Evolutionary conservation across 1,284 basidiomycete species (phyloP).

Genomic region (Phaffia rhodozyma): DNA sequence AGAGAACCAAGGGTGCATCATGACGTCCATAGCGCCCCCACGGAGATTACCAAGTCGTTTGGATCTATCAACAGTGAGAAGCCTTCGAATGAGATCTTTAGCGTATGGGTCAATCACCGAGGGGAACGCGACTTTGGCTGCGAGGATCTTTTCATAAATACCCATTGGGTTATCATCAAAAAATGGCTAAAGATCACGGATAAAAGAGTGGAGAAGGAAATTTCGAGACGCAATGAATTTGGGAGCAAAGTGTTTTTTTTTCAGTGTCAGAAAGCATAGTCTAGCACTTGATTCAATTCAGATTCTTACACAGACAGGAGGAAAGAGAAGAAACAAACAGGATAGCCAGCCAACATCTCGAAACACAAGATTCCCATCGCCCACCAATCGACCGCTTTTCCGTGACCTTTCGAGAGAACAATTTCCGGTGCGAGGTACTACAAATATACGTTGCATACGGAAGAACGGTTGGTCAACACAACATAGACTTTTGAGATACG

Average conservation of each 20-base stretch:
- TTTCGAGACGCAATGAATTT: background rate
- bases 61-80: conserved; percentile 38
- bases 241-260: conserved; percentile 7
- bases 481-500: background rate
- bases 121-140: conserved; percentile 38
- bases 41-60: conserved; percentile 40
- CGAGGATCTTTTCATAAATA: conserved; percentile 35
- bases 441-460: background rate
- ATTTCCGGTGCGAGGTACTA: conserved; percentile 40
- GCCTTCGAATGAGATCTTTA: conserved; percentile 38
- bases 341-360: conserved; percentile 40
- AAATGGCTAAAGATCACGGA: conserved; percentile 22
- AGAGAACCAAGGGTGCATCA: conserved; percentile 28
- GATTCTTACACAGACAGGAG: background rate
- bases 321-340: conserved; percentile 19
- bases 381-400: conserved; percentile 43
- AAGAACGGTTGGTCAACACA: background rate
- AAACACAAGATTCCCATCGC: conserved; percentile 41
- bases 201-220: conserved; percentile 12
- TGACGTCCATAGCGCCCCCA: conserved; percentile 40
- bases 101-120: conserved; percentile 38
- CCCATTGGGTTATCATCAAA: conserved; percentile 38
- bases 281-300: background rate
- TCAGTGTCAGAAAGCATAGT: background rate
- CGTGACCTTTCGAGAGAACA: conserved; percentile 40